phyloP scores from a whole-genome alignment of 768 basidiomycete genomes.

The Candolleomyces aberdarensis region DNA sequence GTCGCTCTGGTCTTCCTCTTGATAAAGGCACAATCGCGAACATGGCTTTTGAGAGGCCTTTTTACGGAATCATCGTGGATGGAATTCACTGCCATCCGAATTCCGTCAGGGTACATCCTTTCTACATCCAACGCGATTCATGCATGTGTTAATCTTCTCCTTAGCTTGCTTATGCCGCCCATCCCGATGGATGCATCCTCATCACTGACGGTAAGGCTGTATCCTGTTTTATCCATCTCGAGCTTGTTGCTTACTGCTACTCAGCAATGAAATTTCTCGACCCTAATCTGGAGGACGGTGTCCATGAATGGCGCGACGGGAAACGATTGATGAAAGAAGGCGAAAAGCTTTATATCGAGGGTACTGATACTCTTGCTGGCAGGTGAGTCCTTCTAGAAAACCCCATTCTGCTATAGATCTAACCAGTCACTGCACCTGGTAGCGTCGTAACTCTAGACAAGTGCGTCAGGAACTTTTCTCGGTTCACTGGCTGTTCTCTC shows the following conservation, averaged over 20 bases:
- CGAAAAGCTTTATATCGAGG: conserved; percentile 75
- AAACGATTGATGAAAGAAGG: conserved; percentile 80
- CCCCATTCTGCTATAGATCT: not conserved
- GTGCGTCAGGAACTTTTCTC: conserved; percentile 81
- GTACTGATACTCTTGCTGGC: conserved; percentile 85
- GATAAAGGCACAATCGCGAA: conserved; percentile 49
- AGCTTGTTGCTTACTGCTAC: not conserved
- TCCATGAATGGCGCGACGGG: conserved; percentile 87
- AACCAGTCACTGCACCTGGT: not conserved
- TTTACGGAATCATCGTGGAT: conserved; percentile 87
- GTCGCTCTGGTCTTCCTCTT: conserved; percentile 30
- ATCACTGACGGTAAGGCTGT: conserved; percentile 74
- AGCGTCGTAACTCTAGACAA: conserved; percentile 82
- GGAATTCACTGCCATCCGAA: conserved; percentile 91
- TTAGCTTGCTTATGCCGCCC: conserved; percentile 79
- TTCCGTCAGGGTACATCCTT: conserved; percentile 68
- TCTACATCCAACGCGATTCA: not conserved
- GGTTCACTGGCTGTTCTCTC: conserved; percentile 81
- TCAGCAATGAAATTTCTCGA: conserved; percentile 85
- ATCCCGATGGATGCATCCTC: conserved; percentile 82
- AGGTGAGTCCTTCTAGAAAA: conserved; percentile 47
- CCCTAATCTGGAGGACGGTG: conserved; percentile 77
- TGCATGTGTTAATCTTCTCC: conserved; percentile 2
- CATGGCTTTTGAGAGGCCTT: conserved; percentile 66
- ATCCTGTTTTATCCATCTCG: not conserved